These are phyloP conservation scores for Gentiana dahurica DNA, from an alignment of 257 asterid genomes.

Conservation along the genomic window DNA sequence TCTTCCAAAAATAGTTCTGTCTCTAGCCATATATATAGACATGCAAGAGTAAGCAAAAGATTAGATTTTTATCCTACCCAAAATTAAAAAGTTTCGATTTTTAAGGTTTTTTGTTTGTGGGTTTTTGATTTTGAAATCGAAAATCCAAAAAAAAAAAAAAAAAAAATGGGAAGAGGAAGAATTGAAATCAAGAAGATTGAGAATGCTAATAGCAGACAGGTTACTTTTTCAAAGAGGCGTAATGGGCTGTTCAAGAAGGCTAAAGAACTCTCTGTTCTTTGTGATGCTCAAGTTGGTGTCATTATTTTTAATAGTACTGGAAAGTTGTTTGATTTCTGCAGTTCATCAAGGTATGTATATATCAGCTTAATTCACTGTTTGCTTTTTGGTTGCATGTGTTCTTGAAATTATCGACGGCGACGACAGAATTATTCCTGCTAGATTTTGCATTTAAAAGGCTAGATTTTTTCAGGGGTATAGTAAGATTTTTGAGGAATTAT, in stretches of 20 bases:
- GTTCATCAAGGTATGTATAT: slow-evolving; percentile 32
- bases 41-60: too few species aligned
- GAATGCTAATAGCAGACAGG: slow-evolving; percentile 68
- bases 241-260: slow-evolving; percentile 73
- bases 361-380: too few species aligned
- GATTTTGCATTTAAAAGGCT: too few species aligned
- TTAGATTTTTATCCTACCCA: too few species aligned
- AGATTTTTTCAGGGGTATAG: too few species aligned
- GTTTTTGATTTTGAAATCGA: slow-evolving; percentile 12
- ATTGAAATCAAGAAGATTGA: slow-evolving; percentile 77
- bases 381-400: too few species aligned
- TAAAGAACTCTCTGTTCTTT: slow-evolving; percentile 56
- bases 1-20: too few species aligned
- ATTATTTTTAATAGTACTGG: slow-evolving; percentile 69
- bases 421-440: too few species aligned
- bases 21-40: too few species aligned
- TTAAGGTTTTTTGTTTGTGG: slow-evolving; percentile 6
- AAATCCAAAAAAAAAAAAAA: background rate
- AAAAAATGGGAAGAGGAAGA: slow-evolving; percentile 65
- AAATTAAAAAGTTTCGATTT: background rate
- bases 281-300: slow-evolving; percentile 75
- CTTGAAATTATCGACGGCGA: too few species aligned
- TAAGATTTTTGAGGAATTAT: too few species aligned
- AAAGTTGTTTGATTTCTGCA: slow-evolving; percentile 53
- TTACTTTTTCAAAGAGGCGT: slow-evolving; percentile 68